Evolutionary conservation across 768 basidiomycete species (phyloP), one percentile per base, ranked within the genome.

Genomic region (Trametes cubensis): DNA sequence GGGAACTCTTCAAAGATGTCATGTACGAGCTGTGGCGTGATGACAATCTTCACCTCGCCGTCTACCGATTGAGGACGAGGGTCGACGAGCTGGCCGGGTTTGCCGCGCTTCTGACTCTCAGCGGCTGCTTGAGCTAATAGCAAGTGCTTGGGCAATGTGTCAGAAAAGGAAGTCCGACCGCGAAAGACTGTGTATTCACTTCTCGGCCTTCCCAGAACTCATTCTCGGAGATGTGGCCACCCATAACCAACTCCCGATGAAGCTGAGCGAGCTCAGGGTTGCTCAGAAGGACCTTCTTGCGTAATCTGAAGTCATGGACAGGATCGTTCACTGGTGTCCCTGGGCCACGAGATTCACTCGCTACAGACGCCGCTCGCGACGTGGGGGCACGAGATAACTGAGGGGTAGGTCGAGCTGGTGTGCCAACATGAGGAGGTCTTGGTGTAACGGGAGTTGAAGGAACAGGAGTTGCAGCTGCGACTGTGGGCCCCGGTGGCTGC

Each of bases 1-100:
- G 97, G 95, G 72, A 95, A 98, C 77, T 97, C 95, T 66, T 98
- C 95, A 69, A 99, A 99, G 51, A 98, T 94, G 70, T 98, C 96
- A 68, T 92, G 87, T 38, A 96, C 90, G 47, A 98, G 82, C 74
- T 95, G 92, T 17, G 91, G 91, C 3, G 94, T 95, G 50, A 96
- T 89, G 64, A 89, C 85, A 65, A 95, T 92, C 74, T 92, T 95
- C 71, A 90, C 83, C 74, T 95, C 92, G 18, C 92, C 92, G 63
- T 92, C 90, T 18, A 89, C 85, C 1, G 92, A 86, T 70, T 92
- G 88, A 4, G 92, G 92, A 42, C 92, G 88, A 6, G 92, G 93
- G 68, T 95, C 94, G 20, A 95, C 92, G 25, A 95, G 82, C 67
- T 91, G 87, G 41, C 90, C 92, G 0, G 90, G 80, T 72, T 89